Percentiles rank a stretch among this genome's conserved stretches.
phyloP scores from a whole-genome alignment of 2,329 filamentous ascomycete species.

The Hypoxylon sp. region DNA sequence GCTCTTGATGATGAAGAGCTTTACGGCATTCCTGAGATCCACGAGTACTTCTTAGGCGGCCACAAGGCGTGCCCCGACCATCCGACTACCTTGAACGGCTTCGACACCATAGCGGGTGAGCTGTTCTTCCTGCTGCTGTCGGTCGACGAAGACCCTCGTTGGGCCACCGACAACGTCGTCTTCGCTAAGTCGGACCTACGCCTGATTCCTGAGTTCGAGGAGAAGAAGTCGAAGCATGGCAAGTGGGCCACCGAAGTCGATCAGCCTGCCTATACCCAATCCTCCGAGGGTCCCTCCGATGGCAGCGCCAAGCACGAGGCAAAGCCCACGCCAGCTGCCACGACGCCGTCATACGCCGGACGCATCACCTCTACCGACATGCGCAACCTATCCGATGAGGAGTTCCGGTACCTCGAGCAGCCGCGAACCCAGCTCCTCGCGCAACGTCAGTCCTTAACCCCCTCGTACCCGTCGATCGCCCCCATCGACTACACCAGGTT shows the following conservation, averaged over 20 bases:
- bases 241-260: slow-evolving; percentile 24
- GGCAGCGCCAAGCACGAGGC: background rate
- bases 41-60: slow-evolving; percentile 26
- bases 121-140: slow-evolving; percentile 39
- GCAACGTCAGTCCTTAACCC: background rate
- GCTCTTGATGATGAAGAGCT: slow-evolving; percentile 23
- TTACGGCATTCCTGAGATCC: slow-evolving; percentile 28
- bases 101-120: slow-evolving; percentile 23
- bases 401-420: slow-evolving; percentile 14
- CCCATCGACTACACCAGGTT: slow-evolving; percentile 42
- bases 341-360: slow-evolving; percentile 7
- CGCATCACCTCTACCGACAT: slow-evolving; percentile 25
- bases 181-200: slow-evolving; percentile 38
- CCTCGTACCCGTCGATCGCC: slow-evolving; percentile 25
- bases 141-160: slow-evolving; percentile 34
- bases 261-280: background rate
- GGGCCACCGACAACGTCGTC: slow-evolving; percentile 36
- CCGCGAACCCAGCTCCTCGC: background rate
- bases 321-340: slow-evolving; percentile 4
- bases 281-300: background rate
- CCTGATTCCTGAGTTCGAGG: slow-evolving; percentile 38
- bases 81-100: slow-evolving; percentile 34
- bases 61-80: background rate
- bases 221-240: slow-evolving; percentile 34
- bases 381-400: slow-evolving; percentile 19